Evolutionary conservation across 495 filamentous ascomycete genomes (phyloP).

Genomic region (Hypoxylon trugodes): DNA sequence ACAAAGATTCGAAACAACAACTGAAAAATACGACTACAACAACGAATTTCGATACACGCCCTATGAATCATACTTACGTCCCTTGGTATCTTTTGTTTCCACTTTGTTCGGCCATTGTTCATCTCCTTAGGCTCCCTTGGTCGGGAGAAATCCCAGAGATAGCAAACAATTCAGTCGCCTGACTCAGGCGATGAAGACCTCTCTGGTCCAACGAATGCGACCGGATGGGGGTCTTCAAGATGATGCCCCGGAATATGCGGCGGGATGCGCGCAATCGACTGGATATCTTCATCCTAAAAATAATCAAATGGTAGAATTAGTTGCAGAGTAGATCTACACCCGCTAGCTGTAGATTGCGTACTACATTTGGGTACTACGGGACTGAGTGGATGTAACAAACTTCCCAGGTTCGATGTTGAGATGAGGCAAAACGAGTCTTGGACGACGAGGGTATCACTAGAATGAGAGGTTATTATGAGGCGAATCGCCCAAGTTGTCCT

Average conservation of each 20-base stretch:
- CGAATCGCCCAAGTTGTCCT: conserved; percentile 38
- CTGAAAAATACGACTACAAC: conserved; percentile 9
- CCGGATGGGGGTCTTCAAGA: conserved; percentile 15
- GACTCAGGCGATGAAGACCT: conserved; percentile 14
- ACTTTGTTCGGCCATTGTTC: conserved; percentile 38
- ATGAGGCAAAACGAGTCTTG: conserved; percentile 35
- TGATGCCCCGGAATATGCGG: conserved; percentile 25
- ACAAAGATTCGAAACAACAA: conserved; percentile 21
- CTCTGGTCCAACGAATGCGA: conserved; percentile 41
- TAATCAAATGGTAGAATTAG: conserved; percentile 18
- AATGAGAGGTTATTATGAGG: conserved; percentile 44
- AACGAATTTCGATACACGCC: not conserved
- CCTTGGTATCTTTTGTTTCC: conserved; percentile 40
- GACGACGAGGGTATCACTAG: conserved; percentile 6
- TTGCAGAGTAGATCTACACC: conserved; percentile 22
- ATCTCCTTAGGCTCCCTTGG: conserved; percentile 20
- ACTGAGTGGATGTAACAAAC: conserved; percentile 18
- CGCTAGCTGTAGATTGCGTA: not conserved
- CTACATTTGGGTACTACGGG: not conserved
- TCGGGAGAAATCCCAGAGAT: not conserved
- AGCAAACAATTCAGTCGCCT: conserved; percentile 20
- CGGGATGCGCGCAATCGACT: conserved; percentile 31
- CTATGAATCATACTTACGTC: conserved; percentile 24
- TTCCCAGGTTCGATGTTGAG: conserved; percentile 4
- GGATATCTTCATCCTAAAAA: conserved; percentile 32